Evolutionary conservation across 108 stramenopile genomes (phyloP).

Genomic region (Nannochloropsis granulata): DNA sequence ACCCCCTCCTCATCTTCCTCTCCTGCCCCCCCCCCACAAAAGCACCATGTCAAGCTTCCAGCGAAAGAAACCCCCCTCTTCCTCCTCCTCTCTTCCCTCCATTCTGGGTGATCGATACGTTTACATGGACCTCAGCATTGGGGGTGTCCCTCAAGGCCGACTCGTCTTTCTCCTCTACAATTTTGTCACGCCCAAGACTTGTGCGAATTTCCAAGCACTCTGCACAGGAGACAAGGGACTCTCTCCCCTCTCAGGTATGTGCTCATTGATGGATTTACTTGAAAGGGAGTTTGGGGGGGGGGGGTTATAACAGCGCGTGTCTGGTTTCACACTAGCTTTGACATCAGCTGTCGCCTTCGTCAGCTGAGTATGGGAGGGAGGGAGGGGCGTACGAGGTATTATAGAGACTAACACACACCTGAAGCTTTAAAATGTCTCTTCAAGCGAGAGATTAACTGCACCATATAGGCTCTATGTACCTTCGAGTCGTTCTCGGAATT

Average conservation of each 20-base stretch:
- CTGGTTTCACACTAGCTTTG: neutral
- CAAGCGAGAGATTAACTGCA: constrained; percentile 1
- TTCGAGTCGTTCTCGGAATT: constrained; percentile 84
- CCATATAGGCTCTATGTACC: constrained; percentile 65
- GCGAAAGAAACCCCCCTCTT: neutral
- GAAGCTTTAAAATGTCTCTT: neutral
- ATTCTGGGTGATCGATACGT: neutral
- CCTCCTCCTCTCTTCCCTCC: neutral
- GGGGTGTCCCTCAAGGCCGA: neutral
- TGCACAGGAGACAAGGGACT: constrained; percentile 24
- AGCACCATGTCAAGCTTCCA: neutral
- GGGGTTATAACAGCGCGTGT: neutral
- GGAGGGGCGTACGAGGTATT: neutral
- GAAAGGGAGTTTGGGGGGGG: neutral
- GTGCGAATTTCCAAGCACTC: constrained; percentile 24
- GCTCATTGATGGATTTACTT: neutral
- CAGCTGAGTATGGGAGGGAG: neutral
- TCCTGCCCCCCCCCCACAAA: neutral
- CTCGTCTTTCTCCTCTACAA: constrained; percentile 5
- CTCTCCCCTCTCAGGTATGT: neutral
- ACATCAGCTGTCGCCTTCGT: neutral
- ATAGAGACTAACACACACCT: neutral
- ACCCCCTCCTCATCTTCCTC: neutral
- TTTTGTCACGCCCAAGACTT: constrained; percentile 5
- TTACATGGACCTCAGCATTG: neutral